phyloP scores from a whole-genome alignment of 225 moss, liverwort and hornwort species.

The Rhytidiadelphus loreus region DNA sequence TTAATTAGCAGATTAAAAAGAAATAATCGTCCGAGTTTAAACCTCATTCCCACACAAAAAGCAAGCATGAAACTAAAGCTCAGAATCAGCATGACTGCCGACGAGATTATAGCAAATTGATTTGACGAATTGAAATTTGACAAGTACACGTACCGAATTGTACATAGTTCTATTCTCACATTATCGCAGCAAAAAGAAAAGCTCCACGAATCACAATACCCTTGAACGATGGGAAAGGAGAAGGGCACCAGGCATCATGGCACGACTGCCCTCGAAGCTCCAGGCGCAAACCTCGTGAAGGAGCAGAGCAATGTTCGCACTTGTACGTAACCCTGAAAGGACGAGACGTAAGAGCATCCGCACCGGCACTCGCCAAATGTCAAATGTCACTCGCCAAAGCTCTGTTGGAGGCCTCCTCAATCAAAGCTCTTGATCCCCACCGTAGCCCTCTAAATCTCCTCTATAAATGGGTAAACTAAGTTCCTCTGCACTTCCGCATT shows the following conservation, averaged over 20 bases:
- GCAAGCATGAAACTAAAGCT: background rate
- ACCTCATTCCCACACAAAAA: background rate
- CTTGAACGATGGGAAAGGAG: background rate
- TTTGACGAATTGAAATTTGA: background rate
- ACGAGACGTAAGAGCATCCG: background rate
- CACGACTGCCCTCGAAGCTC: background rate
- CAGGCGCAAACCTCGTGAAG: background rate
- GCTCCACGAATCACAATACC: background rate
- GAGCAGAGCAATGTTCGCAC: background rate
- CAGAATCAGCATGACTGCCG: background rate
- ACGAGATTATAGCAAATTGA: background rate
- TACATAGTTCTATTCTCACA: background rate
- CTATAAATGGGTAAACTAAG: background rate
- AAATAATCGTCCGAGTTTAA: background rate
- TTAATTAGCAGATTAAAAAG: background rate
- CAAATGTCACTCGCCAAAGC: background rate
- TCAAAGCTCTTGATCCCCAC: background rate
- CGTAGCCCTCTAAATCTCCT: background rate
- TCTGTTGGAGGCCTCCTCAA: background rate
- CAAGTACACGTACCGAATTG: background rate
- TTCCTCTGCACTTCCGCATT: rapidly evolving
- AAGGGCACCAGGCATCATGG: background rate
- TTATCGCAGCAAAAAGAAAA: background rate
- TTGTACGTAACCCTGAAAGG: background rate
- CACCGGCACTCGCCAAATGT: background rate